Evolutionary conservation across 176 grass and related monocot species (phyloP).

Genomic region (Panicum miliaceum): DNA sequence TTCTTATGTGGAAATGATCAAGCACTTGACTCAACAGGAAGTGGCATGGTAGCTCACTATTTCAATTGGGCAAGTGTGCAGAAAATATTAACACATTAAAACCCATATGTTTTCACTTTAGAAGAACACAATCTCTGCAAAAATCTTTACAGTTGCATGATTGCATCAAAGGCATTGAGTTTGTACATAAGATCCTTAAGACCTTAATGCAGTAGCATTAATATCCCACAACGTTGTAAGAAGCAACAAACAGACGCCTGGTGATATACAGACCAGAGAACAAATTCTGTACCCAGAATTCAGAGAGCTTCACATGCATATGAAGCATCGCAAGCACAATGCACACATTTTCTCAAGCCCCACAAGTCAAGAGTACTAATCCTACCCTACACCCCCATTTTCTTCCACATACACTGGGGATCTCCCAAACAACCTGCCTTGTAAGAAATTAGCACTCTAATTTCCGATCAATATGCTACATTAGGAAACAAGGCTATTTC

Average conservation of each 20-base stretch:
- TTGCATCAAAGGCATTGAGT: constrained; percentile 19
- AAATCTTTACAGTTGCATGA: constrained; percentile 33
- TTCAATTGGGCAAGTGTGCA: not conserved
- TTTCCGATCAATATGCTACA: constrained; percentile 23
- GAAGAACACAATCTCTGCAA: not conserved
- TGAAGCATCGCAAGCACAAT: constrained; percentile 47
- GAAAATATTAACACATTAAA: constrained; percentile 7
- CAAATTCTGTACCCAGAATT: constrained; percentile 37
- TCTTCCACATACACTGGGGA: not conserved
- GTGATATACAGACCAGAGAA: constrained; percentile 25
- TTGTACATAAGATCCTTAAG: constrained; percentile 22
- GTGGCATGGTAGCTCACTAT: not conserved
- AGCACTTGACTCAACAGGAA: not conserved
- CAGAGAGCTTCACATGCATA: constrained; percentile 15
- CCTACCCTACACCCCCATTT: constrained; percentile 21
- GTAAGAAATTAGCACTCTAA: constrained; percentile 34
- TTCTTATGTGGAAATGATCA: not conserved
- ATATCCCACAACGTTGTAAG: not conserved
- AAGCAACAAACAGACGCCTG: not conserved
- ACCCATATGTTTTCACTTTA: not conserved
- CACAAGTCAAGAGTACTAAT: constrained; percentile 31
- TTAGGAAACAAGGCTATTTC: not conserved
- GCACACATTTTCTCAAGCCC: constrained; percentile 42
- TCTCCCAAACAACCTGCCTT: constrained; percentile 22
- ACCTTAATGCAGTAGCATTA: not conserved